These are phyloP conservation scores for Amanita phalloides DNA, from an alignment of 768 basidiomycete species.

Conservation along the genomic window DNA sequence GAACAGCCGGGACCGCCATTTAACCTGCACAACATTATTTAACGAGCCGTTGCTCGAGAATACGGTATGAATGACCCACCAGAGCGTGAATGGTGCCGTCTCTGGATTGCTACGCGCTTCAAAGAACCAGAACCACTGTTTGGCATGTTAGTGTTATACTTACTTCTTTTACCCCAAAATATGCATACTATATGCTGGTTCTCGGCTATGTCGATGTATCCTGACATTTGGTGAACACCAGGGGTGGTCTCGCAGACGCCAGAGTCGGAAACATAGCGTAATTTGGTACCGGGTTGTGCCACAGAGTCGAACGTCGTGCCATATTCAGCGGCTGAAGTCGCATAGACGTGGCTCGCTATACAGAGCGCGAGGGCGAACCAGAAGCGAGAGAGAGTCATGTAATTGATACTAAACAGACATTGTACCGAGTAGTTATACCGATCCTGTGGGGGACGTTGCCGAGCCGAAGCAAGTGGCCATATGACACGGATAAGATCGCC, in stretches of 20 bases:
- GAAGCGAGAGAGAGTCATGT: neutral
- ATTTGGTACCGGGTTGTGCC: slow-evolving; percentile 14
- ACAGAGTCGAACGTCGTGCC: slow-evolving; percentile 12
- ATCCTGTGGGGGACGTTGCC: neutral
- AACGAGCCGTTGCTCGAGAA: neutral
- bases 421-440: neutral
- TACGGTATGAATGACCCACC: slow-evolving; percentile 22
- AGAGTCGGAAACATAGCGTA: slow-evolving; percentile 47
- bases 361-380: neutral
- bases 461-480: neutral
- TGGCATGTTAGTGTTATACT: neutral
- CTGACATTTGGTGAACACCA: slow-evolving; percentile 47
- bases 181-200: slow-evolving; percentile 46
- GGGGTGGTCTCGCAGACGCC: slow-evolving; percentile 60
- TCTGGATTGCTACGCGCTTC: slow-evolving; percentile 49
- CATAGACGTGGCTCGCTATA: neutral
- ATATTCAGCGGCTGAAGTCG: neutral
- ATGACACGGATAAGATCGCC: no score
- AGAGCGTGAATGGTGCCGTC: slow-evolving; percentile 56
- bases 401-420: neutral
- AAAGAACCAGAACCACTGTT: slow-evolving; percentile 70
- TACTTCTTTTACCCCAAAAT: neutral
- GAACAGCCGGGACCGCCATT: slow-evolving; percentile 57
- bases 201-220: slow-evolving; percentile 46
- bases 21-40: slow-evolving; percentile 21